Conservation (phyloP, 805 yeast species). For the Cephaloascus albidus region DNA sequence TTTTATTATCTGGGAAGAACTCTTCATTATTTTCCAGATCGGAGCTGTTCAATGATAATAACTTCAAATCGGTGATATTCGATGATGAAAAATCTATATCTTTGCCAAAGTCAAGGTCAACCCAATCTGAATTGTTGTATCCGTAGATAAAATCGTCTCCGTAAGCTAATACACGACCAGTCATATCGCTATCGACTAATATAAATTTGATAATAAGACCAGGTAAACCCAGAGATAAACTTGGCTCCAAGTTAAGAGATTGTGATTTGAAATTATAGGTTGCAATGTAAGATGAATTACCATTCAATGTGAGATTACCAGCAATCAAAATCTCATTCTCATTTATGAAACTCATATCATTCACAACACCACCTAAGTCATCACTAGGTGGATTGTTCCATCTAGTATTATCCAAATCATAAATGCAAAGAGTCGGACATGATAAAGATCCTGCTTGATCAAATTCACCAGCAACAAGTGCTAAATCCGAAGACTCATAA, state of each 20-base stretch:
- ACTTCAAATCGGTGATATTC: conserved; percentile 31
- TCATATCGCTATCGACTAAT: conserved; percentile 33
- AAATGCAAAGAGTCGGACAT: conserved; percentile 62
- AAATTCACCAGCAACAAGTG: conserved; percentile 72
- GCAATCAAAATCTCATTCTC: conserved; percentile 27
- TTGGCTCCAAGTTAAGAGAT: conserved; percentile 11
- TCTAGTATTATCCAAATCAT: conserved; percentile 39
- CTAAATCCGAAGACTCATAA: conserved; percentile 18
- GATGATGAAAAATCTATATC: conserved; percentile 19
- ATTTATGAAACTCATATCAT: conserved; percentile 39
- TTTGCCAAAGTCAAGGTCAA: conserved; percentile 22
- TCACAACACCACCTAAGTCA: conserved; percentile 39
- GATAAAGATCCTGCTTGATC: conserved; percentile 42
- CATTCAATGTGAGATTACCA: conserved; percentile 43
- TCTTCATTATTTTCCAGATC: conserved; percentile 19
- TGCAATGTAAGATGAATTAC: conserved; percentile 30
- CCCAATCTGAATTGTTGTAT: conserved; percentile 42
- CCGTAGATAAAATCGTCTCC: conserved; percentile 26
- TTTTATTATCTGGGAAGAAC: conserved; percentile 31
- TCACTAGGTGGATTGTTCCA: conserved; percentile 40
- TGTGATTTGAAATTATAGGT: conserved; percentile 42
- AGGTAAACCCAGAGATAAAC: conserved; percentile 15
- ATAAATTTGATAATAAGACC: conserved; percentile 30
- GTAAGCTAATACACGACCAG: conserved; percentile 27
- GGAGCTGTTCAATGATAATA: conserved; percentile 24